A percentile compares a stretch with the other conserved stretches of the same genome.
These are phyloP conservation scores for Eucalyptus pauciflora DNA, from an alignment of 345 rosid species.

Conservation along the genomic window DNA sequence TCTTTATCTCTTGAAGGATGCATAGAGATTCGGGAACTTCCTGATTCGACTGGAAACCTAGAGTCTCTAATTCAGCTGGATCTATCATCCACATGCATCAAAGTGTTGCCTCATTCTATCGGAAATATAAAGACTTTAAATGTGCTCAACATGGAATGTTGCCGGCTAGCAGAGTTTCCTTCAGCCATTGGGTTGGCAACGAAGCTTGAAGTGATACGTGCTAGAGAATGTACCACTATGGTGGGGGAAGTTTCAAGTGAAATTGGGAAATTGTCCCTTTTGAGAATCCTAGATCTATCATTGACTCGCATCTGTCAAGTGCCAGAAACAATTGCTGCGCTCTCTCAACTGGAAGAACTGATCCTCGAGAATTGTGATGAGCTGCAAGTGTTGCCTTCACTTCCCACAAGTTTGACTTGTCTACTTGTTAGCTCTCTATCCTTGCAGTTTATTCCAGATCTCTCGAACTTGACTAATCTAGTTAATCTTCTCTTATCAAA, in stretches of 20 bases:
- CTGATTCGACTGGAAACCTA: background rate
- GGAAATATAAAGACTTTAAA: background rate
- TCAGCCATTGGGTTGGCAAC: background rate
- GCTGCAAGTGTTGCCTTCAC: background rate
- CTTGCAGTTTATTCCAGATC: background rate
- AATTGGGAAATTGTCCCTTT: background rate
- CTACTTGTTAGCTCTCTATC: background rate
- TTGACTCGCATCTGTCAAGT: rapidly evolving
- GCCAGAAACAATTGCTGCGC: background rate
- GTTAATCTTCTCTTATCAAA: background rate
- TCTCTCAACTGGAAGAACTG: background rate
- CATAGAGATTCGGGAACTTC: rapidly evolving
- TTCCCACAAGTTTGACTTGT: background rate
- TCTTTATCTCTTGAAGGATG: background rate
- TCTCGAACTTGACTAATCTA: background rate
- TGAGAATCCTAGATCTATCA: background rate
- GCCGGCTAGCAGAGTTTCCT: background rate
- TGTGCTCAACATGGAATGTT: background rate
- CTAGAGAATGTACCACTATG: background rate
- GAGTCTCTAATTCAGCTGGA: background rate
- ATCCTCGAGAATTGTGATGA: background rate
- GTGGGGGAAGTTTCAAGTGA: background rate
- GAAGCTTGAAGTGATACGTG: background rate
- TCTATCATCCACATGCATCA: background rate
- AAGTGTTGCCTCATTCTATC: background rate